Evolutionary conservation across 78 protist genomes (phyloP), one percentile per base, ranked within the genome.

Genomic region (Isochrysis galbana): DNA sequence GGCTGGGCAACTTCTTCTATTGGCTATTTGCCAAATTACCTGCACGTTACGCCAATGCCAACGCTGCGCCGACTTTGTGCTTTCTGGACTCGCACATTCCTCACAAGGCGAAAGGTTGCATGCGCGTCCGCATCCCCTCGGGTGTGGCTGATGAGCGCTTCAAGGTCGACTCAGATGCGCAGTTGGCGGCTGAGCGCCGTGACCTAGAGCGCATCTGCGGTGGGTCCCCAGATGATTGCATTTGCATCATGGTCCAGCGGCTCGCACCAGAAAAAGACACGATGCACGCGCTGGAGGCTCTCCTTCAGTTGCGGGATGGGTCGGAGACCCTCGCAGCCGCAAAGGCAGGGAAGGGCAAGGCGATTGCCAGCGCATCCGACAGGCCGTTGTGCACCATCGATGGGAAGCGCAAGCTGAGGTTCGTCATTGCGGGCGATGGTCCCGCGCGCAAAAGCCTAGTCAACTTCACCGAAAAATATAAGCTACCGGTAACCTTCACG

Each of bases 201-300:
- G 61, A 51, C 61, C 14, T 51, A 14, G 61, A 51, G 61, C 61
- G 61, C 29, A 7, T 51, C 29, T 51, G 61, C 61, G 61, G 61
- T 14, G 61, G 29, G 61, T 7, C 61, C 29, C 29, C 61, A 14
- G 61, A 14, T 14, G 61, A 51, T 14, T 7, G 29, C 29, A 51
- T 51, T 14, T 51, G 61, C 61, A 25, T 84, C 36, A 44, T 84
- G 67, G 90, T 84, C 34, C 90, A 84, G 42, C 36, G 90, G 23
- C 90, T 84, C 42, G 90, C 90, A 14, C 90, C 90, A 5, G 90
- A 84, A 23, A 84, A 84, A 36, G 88, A 29, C 45, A 41, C 88
- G n/a, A 2, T 1, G 34, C 88, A 22, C 51, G n/a, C 10, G 22
- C 48, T 26, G 42, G 88, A 41, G 32, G 46, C 88, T 29, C 67